Evolutionary conservation across 2,329 filamentous ascomycete species (phyloP).

Genomic region (Incumbomyces lentus): DNA sequence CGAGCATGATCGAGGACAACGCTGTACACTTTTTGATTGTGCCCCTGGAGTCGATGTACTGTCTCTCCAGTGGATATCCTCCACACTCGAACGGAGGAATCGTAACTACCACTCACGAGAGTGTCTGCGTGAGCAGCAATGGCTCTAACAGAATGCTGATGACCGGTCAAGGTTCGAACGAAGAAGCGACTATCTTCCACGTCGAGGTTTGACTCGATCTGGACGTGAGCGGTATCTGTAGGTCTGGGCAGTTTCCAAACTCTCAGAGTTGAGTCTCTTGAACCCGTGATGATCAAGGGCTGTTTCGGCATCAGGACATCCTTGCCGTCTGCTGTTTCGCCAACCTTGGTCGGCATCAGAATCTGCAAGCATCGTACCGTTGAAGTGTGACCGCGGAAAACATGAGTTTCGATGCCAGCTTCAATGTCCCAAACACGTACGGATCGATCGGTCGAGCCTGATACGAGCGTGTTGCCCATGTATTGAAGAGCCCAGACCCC

Average conservation of each 20-base stretch:
- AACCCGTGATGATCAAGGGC: conserved; percentile 93
- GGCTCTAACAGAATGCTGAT: conserved; percentile 86
- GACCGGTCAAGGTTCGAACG: conserved; percentile 73
- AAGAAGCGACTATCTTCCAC: conserved; percentile 87
- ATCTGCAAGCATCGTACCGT: conserved; percentile 95
- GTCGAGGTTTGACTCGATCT: conserved; percentile 61
- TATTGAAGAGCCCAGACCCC: conserved; percentile 98
- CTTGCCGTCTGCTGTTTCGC: conserved; percentile 58
- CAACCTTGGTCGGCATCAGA: conserved; percentile 72
- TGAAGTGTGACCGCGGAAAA: conserved; percentile 95
- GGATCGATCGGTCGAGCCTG: conserved; percentile 88
- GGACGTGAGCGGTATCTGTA: conserved; percentile 66
- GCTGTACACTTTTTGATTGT: conserved; percentile 90
- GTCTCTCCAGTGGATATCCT: conserved; percentile 91
- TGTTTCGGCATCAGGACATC: conserved; percentile 85
- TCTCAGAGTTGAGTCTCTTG: conserved; percentile 82
- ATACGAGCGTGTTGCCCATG: conserved; percentile 87
- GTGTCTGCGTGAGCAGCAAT: conserved; percentile 93
- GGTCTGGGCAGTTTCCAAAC: conserved; percentile 88
- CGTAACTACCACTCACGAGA: conserved; percentile 94
- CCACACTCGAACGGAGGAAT: conserved; percentile 92
- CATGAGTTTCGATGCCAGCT: conserved; percentile 79
- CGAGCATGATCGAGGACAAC: conserved; percentile 87
- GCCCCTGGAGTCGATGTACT: conserved; percentile 72
- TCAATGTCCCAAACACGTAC: conserved; percentile 99